Base-by-base conservation (phyloP, 257 asterid species). In the Asclepias syriaca region DNA sequence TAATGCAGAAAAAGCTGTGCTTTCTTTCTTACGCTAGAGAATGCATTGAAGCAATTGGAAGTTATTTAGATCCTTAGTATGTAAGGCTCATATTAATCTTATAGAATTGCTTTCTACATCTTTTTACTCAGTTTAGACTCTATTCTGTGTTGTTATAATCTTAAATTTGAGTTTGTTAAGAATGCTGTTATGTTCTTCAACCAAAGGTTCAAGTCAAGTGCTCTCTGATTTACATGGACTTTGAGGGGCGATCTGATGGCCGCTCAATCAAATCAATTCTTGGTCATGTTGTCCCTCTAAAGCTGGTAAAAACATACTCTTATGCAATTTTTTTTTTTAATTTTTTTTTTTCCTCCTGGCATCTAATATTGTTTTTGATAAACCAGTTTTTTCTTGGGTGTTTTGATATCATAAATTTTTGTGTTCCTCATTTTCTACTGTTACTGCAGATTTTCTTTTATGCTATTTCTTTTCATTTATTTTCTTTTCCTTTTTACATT, bases 211-310 rank as follows among this genome's bases (percentile, higher is more conserved):
- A 83, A 74, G 99, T 94, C 77, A 91, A 89, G 86, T 89, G 96
- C 77, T 86, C 95, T 29, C 86, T 92, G 84, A 77, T 86, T 75
- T 94, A 88, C 84, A 86, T 88, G 93, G 98, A 94, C 80, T 88
- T 94, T 78, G 98, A 94, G 82, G 99, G 99, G 70, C 97, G 97
- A 78, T 87, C 99, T 65, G 99, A 94, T 83, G 99, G 99, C 66
- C 87, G 97, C 70, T 91, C 99, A 65, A 84, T 94, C 56, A 94
- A 94, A 86, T 91, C 96, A 85, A 94, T 91, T 78, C 88, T 94
- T 68, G 84, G 93, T 67, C 98, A 94, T 40, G 99, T 94, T 53
- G 87, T 96, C 22, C 99, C 98, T 64, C 82, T 94, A 77, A 91
- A 94, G 95, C 96, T 94, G 87, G 99, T 94, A 83, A 76, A 84